phyloP scores from a whole-genome alignment of 2,329 filamentous ascomycete species.

The Lecanicillium sp. region DNA sequence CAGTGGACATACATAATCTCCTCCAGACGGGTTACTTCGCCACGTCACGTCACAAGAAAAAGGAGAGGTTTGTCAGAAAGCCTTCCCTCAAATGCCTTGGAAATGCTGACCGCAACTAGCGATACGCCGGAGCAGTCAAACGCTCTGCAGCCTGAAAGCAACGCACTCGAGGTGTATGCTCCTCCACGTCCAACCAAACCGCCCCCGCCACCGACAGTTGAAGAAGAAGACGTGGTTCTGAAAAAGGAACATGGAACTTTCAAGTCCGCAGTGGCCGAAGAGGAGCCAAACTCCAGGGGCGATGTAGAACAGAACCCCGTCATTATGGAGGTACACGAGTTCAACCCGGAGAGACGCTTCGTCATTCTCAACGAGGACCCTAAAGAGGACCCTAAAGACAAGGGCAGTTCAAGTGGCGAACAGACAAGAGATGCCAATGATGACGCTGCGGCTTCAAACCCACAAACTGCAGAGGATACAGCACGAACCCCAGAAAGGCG shows the following conservation, averaged over 20 bases:
- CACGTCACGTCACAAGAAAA: conserved; percentile 30
- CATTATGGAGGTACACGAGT: conserved; percentile 53
- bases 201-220: conserved; percentile 58
- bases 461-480: background rate
- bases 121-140: no score
- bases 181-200: conserved; percentile 20
- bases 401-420: background rate
- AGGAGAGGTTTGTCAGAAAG: background rate
- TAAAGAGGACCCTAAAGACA: conserved; percentile 7
- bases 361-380: conserved; percentile 41
- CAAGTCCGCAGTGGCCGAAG: conserved; percentile 27
- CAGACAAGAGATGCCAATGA: no score
- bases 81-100: no score
- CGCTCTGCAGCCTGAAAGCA: no score
- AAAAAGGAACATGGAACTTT: conserved; percentile 48
- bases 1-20: conserved; percentile 36
- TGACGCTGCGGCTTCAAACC: background rate
- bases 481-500: background rate
- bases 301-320: conserved; percentile 62
- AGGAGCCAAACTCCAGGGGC: conserved; percentile 54
- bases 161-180: background rate
- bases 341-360: conserved; percentile 58
- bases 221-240: conserved; percentile 59
- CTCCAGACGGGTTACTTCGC: conserved; percentile 44
- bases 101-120: no score